Evolutionary conservation across 805 yeast genomes (phyloP).

Genomic region (Soucietia sequanensis): DNA sequence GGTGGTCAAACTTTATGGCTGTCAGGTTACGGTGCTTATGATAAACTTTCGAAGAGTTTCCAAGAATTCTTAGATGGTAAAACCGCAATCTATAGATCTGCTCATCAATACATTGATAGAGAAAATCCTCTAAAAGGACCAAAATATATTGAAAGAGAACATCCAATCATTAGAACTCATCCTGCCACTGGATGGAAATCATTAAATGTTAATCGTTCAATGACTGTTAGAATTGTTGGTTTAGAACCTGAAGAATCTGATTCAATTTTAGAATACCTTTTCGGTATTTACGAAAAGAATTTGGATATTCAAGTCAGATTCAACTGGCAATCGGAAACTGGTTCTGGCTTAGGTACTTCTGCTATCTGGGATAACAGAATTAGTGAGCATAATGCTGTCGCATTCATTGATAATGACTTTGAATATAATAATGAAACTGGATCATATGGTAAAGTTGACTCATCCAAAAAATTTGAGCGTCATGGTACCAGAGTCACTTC

Average conservation of each 20-base stretch:
- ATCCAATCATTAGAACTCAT: slow-evolving; percentile 30
- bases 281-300: slow-evolving; percentile 42
- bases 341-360: slow-evolving; percentile 38
- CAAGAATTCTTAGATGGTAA: slow-evolving; percentile 45
- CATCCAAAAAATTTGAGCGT: slow-evolving; percentile 25
- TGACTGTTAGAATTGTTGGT: slow-evolving; percentile 31
- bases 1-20: slow-evolving; percentile 59
- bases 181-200: slow-evolving; percentile 35
- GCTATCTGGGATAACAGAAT: slow-evolving; percentile 57
- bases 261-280: slow-evolving; percentile 41
- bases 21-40: slow-evolving; percentile 52
- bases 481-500: slow-evolving; percentile 53
- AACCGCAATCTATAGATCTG: slow-evolving; percentile 41
- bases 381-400: slow-evolving; percentile 47
- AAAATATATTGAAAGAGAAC: slow-evolving; percentile 26
- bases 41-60: slow-evolving; percentile 48
- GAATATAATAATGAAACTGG: slow-evolving; percentile 38
- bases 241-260: slow-evolving; percentile 31
- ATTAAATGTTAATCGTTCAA: slow-evolving; percentile 26
- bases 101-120: slow-evolving; percentile 38
- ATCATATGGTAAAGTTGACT: slow-evolving; percentile 44
- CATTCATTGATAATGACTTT: slow-evolving; percentile 10
- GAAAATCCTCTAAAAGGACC: slow-evolving; percentile 32
- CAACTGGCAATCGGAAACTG: slow-evolving; percentile 42
- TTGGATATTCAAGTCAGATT: slow-evolving; percentile 51